Evolutionary conservation across 805 yeast species (phyloP).

Genomic region (Wickerhamomyces pijperi): DNA sequence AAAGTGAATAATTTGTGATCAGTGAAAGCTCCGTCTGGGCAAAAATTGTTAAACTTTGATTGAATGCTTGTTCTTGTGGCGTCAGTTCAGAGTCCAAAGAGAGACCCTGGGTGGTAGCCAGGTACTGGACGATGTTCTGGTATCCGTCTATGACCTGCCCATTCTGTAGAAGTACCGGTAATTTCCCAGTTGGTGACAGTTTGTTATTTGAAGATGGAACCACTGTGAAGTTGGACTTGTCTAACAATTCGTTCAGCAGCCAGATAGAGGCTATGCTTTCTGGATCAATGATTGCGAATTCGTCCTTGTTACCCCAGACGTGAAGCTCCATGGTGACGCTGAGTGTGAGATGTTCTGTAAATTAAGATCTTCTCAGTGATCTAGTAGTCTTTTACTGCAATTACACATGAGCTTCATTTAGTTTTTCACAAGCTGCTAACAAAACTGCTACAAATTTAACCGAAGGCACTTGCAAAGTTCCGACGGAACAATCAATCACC

Average conservation of each 20-base stretch:
- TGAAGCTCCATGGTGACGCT: conserved; percentile 24
- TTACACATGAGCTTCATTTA: no score
- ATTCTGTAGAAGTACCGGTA: conserved; percentile 34
- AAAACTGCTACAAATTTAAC: no score
- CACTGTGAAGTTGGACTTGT: conserved; percentile 20
- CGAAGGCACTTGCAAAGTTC: no score
- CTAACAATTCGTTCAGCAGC: conserved; percentile 23
- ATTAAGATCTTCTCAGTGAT: no score
- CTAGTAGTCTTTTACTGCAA: no score
- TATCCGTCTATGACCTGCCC: conserved; percentile 28
- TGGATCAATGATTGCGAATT: conserved; percentile 36
- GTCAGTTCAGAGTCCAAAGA: conserved; percentile 7
- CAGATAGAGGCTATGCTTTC: conserved; percentile 38
- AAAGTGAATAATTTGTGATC: conserved; percentile 48
- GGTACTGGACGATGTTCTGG: conserved; percentile 24
- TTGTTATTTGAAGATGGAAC: conserved; percentile 51
- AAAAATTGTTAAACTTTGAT: conserved; percentile 32
- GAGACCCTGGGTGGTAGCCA: conserved; percentile 12
- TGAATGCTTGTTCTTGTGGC: conserved; percentile 24
- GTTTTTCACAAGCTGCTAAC: no score
- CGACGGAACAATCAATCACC: no score
- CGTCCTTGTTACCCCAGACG: conserved; percentile 38
- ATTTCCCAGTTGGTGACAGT: conserved; percentile 32
- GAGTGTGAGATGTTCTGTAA: no score
- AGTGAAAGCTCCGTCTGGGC: conserved; percentile 29